Conservation (phyloP, 495 filamentous ascomycete genomes). For the Sabuloglossum arenarium region DNA sequence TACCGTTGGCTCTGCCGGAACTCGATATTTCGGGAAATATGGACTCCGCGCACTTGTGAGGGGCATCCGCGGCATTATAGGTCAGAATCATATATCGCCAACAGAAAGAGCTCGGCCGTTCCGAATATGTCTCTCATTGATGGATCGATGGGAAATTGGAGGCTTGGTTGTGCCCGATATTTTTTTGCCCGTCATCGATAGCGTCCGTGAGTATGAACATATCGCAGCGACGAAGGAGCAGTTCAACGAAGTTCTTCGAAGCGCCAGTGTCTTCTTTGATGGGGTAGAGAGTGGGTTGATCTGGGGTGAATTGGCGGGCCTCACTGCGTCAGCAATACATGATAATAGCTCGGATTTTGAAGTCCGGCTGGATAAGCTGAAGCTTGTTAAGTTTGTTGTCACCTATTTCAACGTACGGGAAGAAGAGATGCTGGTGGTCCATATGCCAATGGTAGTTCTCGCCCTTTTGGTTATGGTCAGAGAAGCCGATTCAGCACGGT, state of each 20-base stretch:
- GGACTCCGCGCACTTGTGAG: constrained; percentile 52
- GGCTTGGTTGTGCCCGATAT: constrained; percentile 69
- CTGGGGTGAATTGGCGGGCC: constrained; percentile 55
- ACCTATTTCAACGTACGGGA: constrained; percentile 81
- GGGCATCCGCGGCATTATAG: constrained; percentile 61
- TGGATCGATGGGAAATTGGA: constrained; percentile 97
- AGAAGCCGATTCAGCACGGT: constrained; percentile 12
- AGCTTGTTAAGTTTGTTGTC: constrained; percentile 63
- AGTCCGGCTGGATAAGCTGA: constrained; percentile 36
- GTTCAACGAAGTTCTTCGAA: constrained; percentile 73
- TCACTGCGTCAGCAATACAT: constrained; percentile 35
- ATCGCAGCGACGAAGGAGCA: constrained; percentile 35
- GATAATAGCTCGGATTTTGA: constrained; percentile 17
- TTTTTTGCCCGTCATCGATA: constrained; percentile 70
- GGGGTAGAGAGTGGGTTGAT: constrained; percentile 87
- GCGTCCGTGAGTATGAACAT: constrained; percentile 47
- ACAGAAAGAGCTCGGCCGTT: constrained; percentile 69
- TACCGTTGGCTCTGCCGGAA: constrained; percentile 11
- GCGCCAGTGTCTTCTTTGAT: constrained; percentile 91
- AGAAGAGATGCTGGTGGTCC: constrained; percentile 80
- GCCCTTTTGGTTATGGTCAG: constrained; percentile 35
- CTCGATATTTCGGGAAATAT: constrained; percentile 58
- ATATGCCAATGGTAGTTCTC: constrained; percentile 57
- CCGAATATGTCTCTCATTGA: constrained; percentile 76
- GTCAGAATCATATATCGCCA: constrained; percentile 27